Base-by-base conservation (phyloP, 192 early-diverging fungal genomes). In the Phycomyces blakesleeanus region DNA sequence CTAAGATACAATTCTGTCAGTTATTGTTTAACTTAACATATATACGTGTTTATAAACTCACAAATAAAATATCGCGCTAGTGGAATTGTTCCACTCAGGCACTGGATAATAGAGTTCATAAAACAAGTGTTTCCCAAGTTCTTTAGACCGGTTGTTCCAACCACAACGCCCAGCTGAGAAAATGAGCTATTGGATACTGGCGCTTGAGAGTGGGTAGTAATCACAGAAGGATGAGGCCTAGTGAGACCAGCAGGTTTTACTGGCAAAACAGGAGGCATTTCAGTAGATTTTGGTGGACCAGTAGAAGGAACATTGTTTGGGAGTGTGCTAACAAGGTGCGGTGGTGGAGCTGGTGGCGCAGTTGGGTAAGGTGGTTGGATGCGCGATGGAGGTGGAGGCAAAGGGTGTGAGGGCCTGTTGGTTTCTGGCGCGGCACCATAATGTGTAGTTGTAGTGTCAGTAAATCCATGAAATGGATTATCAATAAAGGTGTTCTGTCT, bases 81-180 rank as follows among this genome's bases (percentile, higher is more conserved):
- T 5, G 88, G 87, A 5, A 78, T 67, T 0, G 91, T 90, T 11
- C 83, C 87, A 27, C 81, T 86, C 21, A 93, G 76, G 56, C 87
- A 90, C 61, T 93, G 91, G 51, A 93, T 81, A 38, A 91, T 82
- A 40, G 89, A 85, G 69, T 93, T 93, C 91, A 91, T 91, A 65
- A 83, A 93, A 59, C 91, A 93, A 4, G 91, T 93, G 67, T 91
- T 93, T 57, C 91, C 91, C 57, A 93, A 68, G 68, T 93, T 93
- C 39, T 83, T 85, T 65, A 93, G 63, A 25, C 91, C 89, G 0
- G 87, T 87, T 8, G 81, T 81, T 12, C 88, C 89, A 51, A 85
- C 47, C 10, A 66, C 75, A 0, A 81, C 71, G n/a, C 82, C 82
- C 24, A 77, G 59, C 38, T 59, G 68, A 44, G 64, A 77, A 47